Base-by-base conservation (phyloP, 192 early-diverging fungal genomes). In the Coemansia sp. region DNA sequence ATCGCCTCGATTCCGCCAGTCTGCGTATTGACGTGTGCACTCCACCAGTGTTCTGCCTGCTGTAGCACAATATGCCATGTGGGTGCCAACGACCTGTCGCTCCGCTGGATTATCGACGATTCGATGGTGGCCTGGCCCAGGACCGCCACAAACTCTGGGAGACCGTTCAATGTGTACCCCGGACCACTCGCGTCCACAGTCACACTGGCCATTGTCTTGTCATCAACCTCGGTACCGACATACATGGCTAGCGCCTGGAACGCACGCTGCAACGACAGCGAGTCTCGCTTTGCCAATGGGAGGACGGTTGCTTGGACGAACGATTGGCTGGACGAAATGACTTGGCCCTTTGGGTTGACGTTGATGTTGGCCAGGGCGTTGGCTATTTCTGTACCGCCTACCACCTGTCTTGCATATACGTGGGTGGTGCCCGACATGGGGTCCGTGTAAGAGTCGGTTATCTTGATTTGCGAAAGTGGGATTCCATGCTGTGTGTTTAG, bases 41-140 rank as follows among this genome's bases (percentile, higher is more conserved):
- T 83, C 79, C 85, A 87, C 90, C 91, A 95, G 71, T 94, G 86
- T 58, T 87, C 82, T 44, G 85, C 68, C 80, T 93, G 84, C 67
- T 95, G 89, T 17, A 92, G 59, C 53, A 87, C 82, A 19, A 95
- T 58, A 46, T 93, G 92, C 87, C 92, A 97, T 6, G 94, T 88
- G 6, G 87, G 80, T 35, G 80, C 72, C 18, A 95, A 62, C 0
- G 62, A 53, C 36, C 83, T 83, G 21, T 80, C 71, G 21, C 81
- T 82, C 7, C 76, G 74, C 55, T 87, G 88, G 48, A 93, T 60
- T 52, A 88, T 89, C 27, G 85, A 85, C 53, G 87, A 72, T 12
- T 69, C 69, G 6, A 83, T 83, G 17, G 85, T 85, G 24, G 92
- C 82, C 26, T 78, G 72, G 52, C 38, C 48, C n/a, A 65, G 46